These are phyloP conservation scores for Musa schizocarpa DNA, from an alignment of 176 grass and related monocot genomes.

Conservation along the genomic window DNA sequence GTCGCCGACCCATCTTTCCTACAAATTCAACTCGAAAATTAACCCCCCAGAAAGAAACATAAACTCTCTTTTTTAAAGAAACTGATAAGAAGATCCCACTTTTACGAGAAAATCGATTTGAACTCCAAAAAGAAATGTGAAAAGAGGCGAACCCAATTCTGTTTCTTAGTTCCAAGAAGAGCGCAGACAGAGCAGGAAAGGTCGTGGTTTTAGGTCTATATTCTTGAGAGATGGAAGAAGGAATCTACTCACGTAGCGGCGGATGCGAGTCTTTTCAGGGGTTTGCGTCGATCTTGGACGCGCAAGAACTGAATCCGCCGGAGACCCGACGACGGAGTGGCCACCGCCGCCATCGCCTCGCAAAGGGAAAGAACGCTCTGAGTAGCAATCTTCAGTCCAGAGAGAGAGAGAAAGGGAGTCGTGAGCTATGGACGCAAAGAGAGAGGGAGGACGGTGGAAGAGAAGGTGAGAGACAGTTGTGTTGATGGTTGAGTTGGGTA, in stretches of 20 bases:
- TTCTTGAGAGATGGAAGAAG: not conserved
- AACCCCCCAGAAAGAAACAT: not conserved
- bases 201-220: too few species aligned
- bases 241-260: not conserved
- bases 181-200: not conserved
- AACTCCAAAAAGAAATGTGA: not conserved
- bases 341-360: not conserved
- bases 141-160: not conserved
- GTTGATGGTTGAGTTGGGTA: too few species aligned
- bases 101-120: too few species aligned
- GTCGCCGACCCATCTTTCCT: conserved; percentile 45
- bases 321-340: conserved; percentile 7
- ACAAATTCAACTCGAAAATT: not conserved
- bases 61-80: not conserved
- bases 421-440: too few species aligned
- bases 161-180: not conserved
- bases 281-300: not conserved
- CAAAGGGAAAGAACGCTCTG: not conserved
- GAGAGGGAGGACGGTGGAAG: too few species aligned
- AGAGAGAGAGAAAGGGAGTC: not conserved
- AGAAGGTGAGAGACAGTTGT: too few species aligned
- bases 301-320: not conserved
- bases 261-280: not conserved
- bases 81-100: too few species aligned
- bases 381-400: not conserved